Evolutionary conservation across 1,284 basidiomycete genomes (phyloP), one percentile per base, ranked within the genome.

Genomic region (Microbotryum violaceum): DNA sequence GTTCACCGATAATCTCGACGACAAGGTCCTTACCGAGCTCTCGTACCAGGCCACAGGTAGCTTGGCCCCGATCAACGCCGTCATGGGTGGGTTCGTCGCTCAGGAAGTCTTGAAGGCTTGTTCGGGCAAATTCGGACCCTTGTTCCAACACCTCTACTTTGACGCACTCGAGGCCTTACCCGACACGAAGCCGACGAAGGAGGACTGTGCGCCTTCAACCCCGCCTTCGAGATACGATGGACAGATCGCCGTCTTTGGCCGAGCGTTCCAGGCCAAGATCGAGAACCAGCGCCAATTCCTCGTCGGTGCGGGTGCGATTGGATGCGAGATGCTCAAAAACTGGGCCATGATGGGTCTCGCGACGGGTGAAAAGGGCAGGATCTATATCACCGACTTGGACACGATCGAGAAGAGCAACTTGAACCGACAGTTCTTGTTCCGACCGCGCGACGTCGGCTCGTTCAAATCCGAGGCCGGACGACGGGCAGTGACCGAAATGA

Each of bases 311-410:
- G 96, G 96, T 63, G 96, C 96, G 51, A 99, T 99, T 75, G 96
- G 96, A 27, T 99, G 97, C 74, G 96, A 99, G 78, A 98, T 98
- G 96, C 79, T 99, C 73, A 99, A 99, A 82, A 99, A 99, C 78
- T 99, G 96, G 96, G 88, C 89, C 71, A 92, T 99, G 91, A 97
- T 99, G 84, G 96, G 96, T 69, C 80, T 99, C 53, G 94, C 84
- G 16, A 83, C 87, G 48, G 91, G 89, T 4, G 80, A 84, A 18
- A 79, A 86, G 57, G 96, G 91, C 25, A 78, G 83, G 58, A 91
- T 99, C 65, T 86, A 93, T 73, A 91, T 99, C 57, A 98, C 96
- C 18, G 96, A 99, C 76, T 79, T 98, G 73, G 96, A 99, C 77
- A 97, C 93, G 33, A 99, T 99, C 74, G 96, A 99, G 80, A 99